These are phyloP conservation scores for Pleurotus salmoneostramineus DNA, from an alignment of 768 basidiomycete species.

Conservation along the genomic window DNA sequence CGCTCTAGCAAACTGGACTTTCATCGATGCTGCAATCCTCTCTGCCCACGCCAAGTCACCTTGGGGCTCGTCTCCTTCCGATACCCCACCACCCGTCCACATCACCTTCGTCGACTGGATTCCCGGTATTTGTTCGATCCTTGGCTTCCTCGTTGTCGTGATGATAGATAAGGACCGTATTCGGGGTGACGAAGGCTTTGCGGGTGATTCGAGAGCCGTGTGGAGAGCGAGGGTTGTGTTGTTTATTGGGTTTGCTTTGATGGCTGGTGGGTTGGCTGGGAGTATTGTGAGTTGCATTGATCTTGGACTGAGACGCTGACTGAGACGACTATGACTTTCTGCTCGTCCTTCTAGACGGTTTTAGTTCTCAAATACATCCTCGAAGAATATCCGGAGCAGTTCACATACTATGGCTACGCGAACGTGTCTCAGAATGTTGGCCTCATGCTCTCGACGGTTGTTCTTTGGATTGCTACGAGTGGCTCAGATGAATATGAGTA, in stretches of 20 bases:
- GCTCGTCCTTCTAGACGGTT: conserved; percentile 53
- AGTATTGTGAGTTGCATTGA: conserved; percentile 69
- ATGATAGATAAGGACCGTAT: conserved; percentile 93
- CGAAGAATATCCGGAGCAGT: conserved; percentile 65
- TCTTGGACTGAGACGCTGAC: neutral
- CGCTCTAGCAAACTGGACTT: conserved; percentile 91
- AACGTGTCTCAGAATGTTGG: conserved; percentile 93
- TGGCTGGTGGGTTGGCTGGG: conserved; percentile 97
- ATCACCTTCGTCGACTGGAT: conserved; percentile 96
- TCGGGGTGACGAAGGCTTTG: conserved; percentile 68
- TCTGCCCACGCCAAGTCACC: conserved; percentile 84
- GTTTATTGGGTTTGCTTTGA: conserved; percentile 93
- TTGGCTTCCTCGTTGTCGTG: conserved; percentile 92
- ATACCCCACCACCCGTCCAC: conserved; percentile 60
- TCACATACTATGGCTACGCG: conserved; percentile 88
- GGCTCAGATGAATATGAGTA: conserved; percentile 89
- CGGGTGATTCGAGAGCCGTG: conserved; percentile 75
- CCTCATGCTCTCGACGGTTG: conserved; percentile 79
- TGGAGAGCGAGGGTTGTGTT: conserved; percentile 89
- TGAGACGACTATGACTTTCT: neutral
- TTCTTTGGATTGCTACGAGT: conserved; percentile 92
- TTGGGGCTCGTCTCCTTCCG: conserved; percentile 50
- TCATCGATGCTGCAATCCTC: conserved; percentile 89
- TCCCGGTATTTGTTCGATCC: conserved; percentile 88
- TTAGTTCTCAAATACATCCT: conserved; percentile 90